Evolutionary conservation across 805 yeast genomes (phyloP).

Genomic region (Metschnikowia kunwiensis): DNA sequence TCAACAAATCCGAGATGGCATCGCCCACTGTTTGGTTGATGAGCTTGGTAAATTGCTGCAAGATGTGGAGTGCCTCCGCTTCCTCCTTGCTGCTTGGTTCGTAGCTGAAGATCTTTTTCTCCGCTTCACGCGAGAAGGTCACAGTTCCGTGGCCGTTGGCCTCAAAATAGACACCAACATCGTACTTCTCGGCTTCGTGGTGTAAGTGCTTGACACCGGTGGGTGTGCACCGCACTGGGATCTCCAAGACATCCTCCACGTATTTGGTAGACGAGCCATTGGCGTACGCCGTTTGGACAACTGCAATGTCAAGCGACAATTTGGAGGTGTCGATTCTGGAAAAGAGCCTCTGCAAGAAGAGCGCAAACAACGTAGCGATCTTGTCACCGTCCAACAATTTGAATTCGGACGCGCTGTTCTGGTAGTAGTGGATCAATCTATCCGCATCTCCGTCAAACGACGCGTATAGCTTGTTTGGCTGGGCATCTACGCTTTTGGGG

Average conservation of each 20-base stretch:
- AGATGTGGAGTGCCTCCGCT: slow-evolving; percentile 47
- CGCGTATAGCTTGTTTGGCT: slow-evolving; percentile 54
- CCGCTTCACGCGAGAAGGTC: slow-evolving; percentile 58
- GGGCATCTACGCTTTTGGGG: slow-evolving; percentile 58
- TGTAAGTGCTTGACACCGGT: slow-evolving; percentile 97
- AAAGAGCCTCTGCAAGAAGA: slow-evolving; percentile 52
- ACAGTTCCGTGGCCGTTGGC: slow-evolving; percentile 99
- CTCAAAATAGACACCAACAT: slow-evolving; percentile 92
- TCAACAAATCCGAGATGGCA: slow-evolving; percentile 87
- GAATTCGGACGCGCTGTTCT: slow-evolving; percentile 39
- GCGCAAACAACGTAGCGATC: slow-evolving; percentile 80
- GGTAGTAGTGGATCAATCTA: slow-evolving; percentile 78
- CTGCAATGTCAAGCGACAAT: slow-evolving; percentile 58
- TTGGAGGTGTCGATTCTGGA: slow-evolving; percentile 46
- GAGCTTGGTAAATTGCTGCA: slow-evolving; percentile 61
- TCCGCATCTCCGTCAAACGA: slow-evolving; percentile 98
- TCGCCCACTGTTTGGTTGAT: slow-evolving; percentile 99
- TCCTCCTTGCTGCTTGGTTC: slow-evolving; percentile 40
- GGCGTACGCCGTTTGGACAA: slow-evolving; percentile 97
- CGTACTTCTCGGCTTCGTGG: slow-evolving; percentile 82
- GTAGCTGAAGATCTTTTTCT: slow-evolving; percentile 33
- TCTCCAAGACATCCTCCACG: slow-evolving; percentile 53
- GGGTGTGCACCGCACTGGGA: slow-evolving; percentile 85
- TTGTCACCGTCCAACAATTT: slow-evolving; percentile 86
- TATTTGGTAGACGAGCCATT: slow-evolving; percentile 87